phyloP scores from a whole-genome alignment of 192 early-diverging fungal species.

The Rhizophagus clarus region DNA sequence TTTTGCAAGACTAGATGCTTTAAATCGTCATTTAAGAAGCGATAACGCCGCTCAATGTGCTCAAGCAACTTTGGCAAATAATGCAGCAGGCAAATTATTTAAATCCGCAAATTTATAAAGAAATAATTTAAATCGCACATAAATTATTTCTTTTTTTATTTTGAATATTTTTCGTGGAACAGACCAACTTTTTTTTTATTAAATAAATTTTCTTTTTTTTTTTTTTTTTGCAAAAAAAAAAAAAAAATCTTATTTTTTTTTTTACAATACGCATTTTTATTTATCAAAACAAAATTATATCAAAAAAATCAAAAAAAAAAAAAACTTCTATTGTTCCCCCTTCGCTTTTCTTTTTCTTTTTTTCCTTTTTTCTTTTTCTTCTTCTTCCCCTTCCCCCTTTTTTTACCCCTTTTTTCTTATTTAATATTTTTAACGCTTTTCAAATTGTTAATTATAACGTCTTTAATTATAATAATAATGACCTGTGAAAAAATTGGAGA shows the following conservation, averaged over 20 bases:
- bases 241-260: neutral
- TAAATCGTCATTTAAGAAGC: slow-evolving; percentile 72
- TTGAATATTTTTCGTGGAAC: neutral
- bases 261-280: no score
- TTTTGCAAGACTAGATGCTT: slow-evolving; percentile 81
- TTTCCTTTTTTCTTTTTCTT: no score
- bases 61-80: slow-evolving; percentile 41
- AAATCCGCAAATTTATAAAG: slow-evolving; percentile 16
- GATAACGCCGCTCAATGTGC: slow-evolving; percentile 61
- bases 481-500: no score
- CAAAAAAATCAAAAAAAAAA: no score
- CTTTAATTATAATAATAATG: no score
- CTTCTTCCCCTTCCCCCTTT: no score
- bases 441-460: no score
- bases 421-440: no score
- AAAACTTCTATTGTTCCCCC: neutral
- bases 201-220: neutral
- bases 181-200: neutral
- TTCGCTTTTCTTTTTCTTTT: no score
- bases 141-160: neutral
- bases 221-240: no score
- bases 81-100: slow-evolving; percentile 14
- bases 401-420: no score
- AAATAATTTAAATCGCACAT: neutral
- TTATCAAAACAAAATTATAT: no score